Base-by-base conservation (phyloP, 768 basidiomycete genomes). In the Galerina marginata region DNA sequence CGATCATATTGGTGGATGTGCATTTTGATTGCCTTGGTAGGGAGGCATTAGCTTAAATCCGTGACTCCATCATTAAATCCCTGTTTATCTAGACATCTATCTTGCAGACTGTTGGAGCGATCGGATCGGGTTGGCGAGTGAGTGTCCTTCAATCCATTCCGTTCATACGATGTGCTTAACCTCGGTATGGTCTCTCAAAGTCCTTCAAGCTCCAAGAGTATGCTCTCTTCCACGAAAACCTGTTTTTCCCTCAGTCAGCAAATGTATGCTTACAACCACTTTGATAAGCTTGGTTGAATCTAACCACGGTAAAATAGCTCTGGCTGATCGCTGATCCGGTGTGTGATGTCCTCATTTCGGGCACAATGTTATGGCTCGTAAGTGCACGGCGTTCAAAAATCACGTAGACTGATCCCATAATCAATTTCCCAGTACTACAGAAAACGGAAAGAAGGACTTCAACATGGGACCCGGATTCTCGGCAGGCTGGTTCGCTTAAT, bases 311-410 rank as follows among this genome's bases (percentile, higher is more conserved):
- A 33, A 5, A 4, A 33, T 37, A 61, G 60, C 42, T 61, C 0
- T 61, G 60, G 60, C 37, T 57, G 1, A 45, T 57, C 1, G 56
- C 48, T 14, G 60, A 57, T 37, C 52, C 51, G 11, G 43, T 61
- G n/a, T 61, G 60, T 37, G 60, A 61, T 47, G 50, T 61, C 16
- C 20, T 61, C 12, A 61, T 61, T 47, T 55, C 60, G 15, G 55
- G 54, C 4, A 52, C 60, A 14, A 56, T 61, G 54, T 14, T 61
- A 9, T 61, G 55, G 55, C 39, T 61, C 15, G 60, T 61, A 16
- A 52, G 60, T 45, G 48, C 29, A n/a, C 11, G 23, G 23, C 60
- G 38, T 42, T 10, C 40, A 10, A 10, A 42, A 10, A 42, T 42
- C 40, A 10, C n/a, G 40, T n/a, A 42, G 20, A 42, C n/a, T 42